A percentile compares a stretch with the other conserved stretches of the same genome.
phyloP scores from a whole-genome alignment of 768 basidiomycete species.

The Tubosaeta sp. region DNA sequence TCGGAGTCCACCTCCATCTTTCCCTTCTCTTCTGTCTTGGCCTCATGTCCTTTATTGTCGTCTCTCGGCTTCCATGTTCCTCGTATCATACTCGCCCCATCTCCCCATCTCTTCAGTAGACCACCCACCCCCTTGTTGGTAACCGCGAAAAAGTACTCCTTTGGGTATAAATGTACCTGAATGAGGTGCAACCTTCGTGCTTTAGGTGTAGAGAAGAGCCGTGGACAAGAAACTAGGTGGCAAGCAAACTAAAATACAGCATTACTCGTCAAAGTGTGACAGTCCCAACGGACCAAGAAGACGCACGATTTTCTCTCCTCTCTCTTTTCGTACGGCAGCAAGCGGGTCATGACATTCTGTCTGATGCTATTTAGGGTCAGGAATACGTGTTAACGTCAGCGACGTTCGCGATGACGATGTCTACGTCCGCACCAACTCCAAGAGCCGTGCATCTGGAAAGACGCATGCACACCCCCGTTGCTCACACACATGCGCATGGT shows the following conservation, averaged over 20 bases:
- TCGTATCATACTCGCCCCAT: conserved; percentile 76
- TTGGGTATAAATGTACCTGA: conserved; percentile 76
- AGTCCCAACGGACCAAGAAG: conserved; percentile 1
- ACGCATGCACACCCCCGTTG: conserved; percentile 66
- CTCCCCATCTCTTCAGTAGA: conserved; percentile 74
- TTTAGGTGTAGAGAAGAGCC: conserved; percentile 68
- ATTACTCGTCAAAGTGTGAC: background rate
- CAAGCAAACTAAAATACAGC: conserved; percentile 67
- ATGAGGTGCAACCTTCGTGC: conserved; percentile 78
- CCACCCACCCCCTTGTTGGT: conserved; percentile 89
- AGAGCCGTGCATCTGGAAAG: conserved; percentile 76
- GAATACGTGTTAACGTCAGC: conserved; percentile 1
- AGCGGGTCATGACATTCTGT: conserved; percentile 88
- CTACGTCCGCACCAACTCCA: conserved; percentile 64
- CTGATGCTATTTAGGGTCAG: conserved; percentile 50
- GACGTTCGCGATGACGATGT: background rate
- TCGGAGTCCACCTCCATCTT: conserved; percentile 24
- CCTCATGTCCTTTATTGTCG: conserved; percentile 12
- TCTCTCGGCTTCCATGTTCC: conserved; percentile 62
- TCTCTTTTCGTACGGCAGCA: conserved; percentile 67
- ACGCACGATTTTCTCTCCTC: conserved; percentile 79
- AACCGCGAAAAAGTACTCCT: conserved; percentile 87
- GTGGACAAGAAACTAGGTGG: conserved; percentile 56
- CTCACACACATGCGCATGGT: conserved; percentile 81
- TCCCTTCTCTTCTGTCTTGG: conserved; percentile 5